These are phyloP conservation scores for button mushroom (Agaricus bisporus) DNA, from an alignment of 768 basidiomycete species.

Conservation along the genomic window DNA sequence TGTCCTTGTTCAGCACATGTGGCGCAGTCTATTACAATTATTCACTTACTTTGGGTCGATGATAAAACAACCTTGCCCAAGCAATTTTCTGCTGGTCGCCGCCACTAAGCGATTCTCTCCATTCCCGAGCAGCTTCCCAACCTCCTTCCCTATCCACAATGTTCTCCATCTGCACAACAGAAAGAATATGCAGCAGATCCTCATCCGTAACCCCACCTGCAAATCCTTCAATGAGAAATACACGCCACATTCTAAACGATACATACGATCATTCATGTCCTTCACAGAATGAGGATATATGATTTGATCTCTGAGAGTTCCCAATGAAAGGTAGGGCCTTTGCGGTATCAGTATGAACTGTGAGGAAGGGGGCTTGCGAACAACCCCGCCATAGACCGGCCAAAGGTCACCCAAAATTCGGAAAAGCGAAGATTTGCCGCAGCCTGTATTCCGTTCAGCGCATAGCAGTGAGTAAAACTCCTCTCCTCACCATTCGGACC, in stretches of 20 bases:
- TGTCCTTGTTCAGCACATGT: background rate
- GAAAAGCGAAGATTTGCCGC: conserved; percentile 89
- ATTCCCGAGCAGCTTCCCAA: conserved; percentile 85
- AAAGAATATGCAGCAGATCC: conserved; percentile 65
- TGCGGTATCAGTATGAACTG: conserved; percentile 96
- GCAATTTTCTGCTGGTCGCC: conserved; percentile 98
- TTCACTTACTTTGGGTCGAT: conserved; percentile 71
- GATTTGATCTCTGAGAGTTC: conserved; percentile 92
- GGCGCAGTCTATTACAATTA: background rate
- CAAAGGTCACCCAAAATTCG: conserved; percentile 96
- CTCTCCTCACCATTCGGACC: conserved; percentile 76
- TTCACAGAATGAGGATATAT: conserved; percentile 86
- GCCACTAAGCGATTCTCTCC: conserved; percentile 90
- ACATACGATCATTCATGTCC: conserved; percentile 75
- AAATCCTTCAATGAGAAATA: background rate
- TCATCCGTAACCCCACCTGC: conserved; percentile 68
- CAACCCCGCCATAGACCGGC: conserved; percentile 78
- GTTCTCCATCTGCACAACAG: conserved; percentile 75
- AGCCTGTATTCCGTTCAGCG: conserved; percentile 37
- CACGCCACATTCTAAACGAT: conserved; percentile 9
- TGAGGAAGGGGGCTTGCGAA: conserved; percentile 82
- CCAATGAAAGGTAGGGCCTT: conserved; percentile 89
- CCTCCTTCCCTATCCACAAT: conserved; percentile 96
- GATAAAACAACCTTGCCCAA: conserved; percentile 96
- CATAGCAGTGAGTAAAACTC: background rate